Conservation (phyloP, 768 basidiomycete species). For the Clathrus columnatus region DNA sequence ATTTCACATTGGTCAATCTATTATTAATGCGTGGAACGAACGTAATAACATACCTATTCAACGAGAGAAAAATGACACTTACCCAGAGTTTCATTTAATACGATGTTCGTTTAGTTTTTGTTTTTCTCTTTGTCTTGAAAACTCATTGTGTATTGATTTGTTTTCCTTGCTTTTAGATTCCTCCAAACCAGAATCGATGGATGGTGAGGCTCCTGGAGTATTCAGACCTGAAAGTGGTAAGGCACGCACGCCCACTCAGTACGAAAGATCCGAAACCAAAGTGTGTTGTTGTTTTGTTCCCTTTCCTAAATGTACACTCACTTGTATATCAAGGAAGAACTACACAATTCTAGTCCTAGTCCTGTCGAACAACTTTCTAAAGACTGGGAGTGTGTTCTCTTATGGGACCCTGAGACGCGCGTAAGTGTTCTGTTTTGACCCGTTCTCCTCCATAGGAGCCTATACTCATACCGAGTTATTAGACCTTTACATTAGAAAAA, state of each 20-base stretch:
- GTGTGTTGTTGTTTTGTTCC: too few species aligned
- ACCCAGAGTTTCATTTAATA: conserved; percentile 8
- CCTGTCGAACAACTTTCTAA: conserved; percentile 52
- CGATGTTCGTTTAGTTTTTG: conserved; percentile 8
- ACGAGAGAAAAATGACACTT: conserved; percentile 5
- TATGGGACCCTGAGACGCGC: conserved; percentile 68
- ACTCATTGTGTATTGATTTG: background rate
- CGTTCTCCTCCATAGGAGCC: conserved; percentile 14
- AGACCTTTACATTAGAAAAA: conserved; percentile 74
- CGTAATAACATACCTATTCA: conserved; percentile 2
- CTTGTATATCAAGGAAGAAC: conserved; percentile 44
- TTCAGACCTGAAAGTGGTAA: conserved; percentile 46
- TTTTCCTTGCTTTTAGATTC: conserved; percentile 43
- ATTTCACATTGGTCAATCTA: conserved; percentile 6
- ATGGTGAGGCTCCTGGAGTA: conserved; percentile 55
- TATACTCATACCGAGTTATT: too few species aligned
- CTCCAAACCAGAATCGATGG: conserved; percentile 67
- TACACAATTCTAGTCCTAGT: conserved; percentile 43
- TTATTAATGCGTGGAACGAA: conserved; percentile 10
- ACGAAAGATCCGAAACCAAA: conserved; percentile 60
- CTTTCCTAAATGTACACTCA: too few species aligned
- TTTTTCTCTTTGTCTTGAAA: too few species aligned
- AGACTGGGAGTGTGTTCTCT: conserved; percentile 68
- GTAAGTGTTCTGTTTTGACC: conserved; percentile 33
- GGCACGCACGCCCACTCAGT: conserved; percentile 33